Percentiles rank a stretch among this genome's conserved stretches.
Conservation (phyloP, 2,329 filamentous ascomycete genomes). For the Volutella citrinella region DNA sequence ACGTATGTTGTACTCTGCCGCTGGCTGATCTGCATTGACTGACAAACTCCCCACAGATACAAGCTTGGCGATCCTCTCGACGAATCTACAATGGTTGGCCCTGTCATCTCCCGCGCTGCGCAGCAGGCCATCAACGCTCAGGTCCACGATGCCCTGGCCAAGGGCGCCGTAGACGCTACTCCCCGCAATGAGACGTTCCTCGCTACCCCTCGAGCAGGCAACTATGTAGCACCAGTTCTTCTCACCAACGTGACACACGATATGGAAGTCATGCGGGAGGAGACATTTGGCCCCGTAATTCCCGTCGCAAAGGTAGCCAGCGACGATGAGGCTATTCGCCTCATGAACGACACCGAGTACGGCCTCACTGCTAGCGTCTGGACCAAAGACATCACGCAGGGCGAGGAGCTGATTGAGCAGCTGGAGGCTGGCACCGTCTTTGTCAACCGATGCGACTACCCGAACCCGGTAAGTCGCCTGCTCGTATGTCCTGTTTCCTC, state of each 20-base stretch:
- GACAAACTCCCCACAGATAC: constrained; percentile 46
- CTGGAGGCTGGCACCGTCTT: constrained; percentile 93
- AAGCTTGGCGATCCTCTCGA: constrained; percentile 83
- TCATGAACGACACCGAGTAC: constrained; percentile 94
- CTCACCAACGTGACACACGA: constrained; percentile 72
- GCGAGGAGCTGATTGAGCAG: constrained; percentile 69
- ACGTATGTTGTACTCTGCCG: constrained; percentile 19
- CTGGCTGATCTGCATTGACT: background rate
- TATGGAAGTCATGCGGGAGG: constrained; percentile 86
- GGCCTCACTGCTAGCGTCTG: constrained; percentile 90
- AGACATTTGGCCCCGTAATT: constrained; percentile 91
- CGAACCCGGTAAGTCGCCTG: constrained; percentile 68
- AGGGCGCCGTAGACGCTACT: constrained; percentile 79
- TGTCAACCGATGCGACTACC: constrained; percentile 88
- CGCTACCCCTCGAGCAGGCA: constrained; percentile 67
- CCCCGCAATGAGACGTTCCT: constrained; percentile 75
- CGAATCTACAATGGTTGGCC: constrained; percentile 74
- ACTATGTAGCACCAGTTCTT: constrained; percentile 82
- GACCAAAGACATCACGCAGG: constrained; percentile 79
- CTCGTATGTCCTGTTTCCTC: constrained; percentile 1
- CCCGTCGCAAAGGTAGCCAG: constrained; percentile 82
- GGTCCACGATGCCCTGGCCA: constrained; percentile 73
- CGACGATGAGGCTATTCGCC: constrained; percentile 73
- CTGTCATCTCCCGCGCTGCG: constrained; percentile 77
- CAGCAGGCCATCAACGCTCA: constrained; percentile 73